These are phyloP conservation scores for Purpureocillium lavendulum DNA, from an alignment of 2,329 filamentous ascomycete genomes.

Conservation along the genomic window DNA sequence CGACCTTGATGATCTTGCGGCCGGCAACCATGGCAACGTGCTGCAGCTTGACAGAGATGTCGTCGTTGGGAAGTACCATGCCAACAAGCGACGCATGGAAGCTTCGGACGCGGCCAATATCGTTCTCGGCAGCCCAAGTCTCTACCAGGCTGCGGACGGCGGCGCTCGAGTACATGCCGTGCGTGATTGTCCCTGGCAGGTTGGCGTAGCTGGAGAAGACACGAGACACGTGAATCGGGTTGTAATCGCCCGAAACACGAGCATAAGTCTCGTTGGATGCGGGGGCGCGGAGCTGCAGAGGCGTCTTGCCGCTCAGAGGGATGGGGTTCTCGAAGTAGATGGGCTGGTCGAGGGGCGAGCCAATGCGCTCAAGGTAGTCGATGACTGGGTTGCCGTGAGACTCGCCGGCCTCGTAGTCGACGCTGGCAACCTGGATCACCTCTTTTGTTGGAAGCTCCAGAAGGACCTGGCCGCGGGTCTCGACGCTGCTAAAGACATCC, in stretches of 20 bases:
- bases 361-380: slow-evolving; percentile 89
- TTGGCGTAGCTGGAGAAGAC: slow-evolving; percentile 95
- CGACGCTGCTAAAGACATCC: slow-evolving; percentile 81
- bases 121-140: slow-evolving; percentile 98
- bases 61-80: slow-evolving; percentile 96
- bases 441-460: slow-evolving; percentile 95
- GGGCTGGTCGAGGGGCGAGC: slow-evolving; percentile 88
- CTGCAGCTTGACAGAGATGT: slow-evolving; percentile 89
- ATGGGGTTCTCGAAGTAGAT: slow-evolving; percentile 97
- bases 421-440: slow-evolving; percentile 91
- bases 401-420: slow-evolving; percentile 85
- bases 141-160: slow-evolving; percentile 93
- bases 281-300: slow-evolving; percentile 80
- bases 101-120: slow-evolving; percentile 91
- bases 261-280: slow-evolving; percentile 97
- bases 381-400: slow-evolving; percentile 96
- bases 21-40: slow-evolving; percentile 97
- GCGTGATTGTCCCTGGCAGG: slow-evolving; percentile 92
- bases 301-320: slow-evolving; percentile 84
- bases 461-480: slow-evolving; percentile 87
- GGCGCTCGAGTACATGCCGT: slow-evolving; percentile 98
- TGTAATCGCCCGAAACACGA: slow-evolving; percentile 95
- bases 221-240: slow-evolving; percentile 96
- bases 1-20: slow-evolving; percentile 98
- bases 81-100: slow-evolving; percentile 96